Evolutionary conservation across 2,329 filamentous ascomycete genomes (phyloP), one percentile per base, ranked within the genome.

Genomic region (Alternaria postmessia): DNA sequence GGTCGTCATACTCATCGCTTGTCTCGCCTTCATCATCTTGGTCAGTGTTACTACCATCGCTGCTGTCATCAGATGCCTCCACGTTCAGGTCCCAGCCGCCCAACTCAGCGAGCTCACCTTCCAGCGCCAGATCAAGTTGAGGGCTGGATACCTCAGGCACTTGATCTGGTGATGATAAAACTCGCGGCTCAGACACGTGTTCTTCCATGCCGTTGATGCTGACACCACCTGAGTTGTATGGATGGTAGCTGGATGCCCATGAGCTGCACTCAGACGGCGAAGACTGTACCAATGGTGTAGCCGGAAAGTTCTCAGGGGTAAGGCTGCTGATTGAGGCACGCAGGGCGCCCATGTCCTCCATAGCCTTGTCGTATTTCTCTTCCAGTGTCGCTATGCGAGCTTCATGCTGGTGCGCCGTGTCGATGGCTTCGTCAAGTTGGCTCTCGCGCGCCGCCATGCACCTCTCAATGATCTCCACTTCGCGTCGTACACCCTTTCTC

Each of bases 1-100:
- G 28, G 16, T 12, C 26, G 11, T 43, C 38, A 18, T 43, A 42
- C 51, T 53, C 51, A 30, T 53, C 39, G 26, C 43, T 38, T 22
- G 51, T 53, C 38, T 53, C 51, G 39, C 51, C 39, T 53, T 53
- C 51, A 22, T 38, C 39, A 20, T 53, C 38, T 26, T 42, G 24
- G 26, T 53, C 51, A 53, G 51, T 43, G 39, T n/a, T 41, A 12
- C 34, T 43, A 22, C 39, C 39, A 32, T 18, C 39, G 34, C 26
- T 43, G 51, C 14, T 38, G 11, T 53, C 39, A 20, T 30, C 26
- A 18, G 51, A 22, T 43, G 39, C 24, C 26, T 53, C 39, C 22
- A 20, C 18, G 51, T 43, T 26, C 51, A 43, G 51, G 28, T 38
- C 38, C 38, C 51, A 53, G 26, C 51, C 51, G 39, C 51, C 38